These are phyloP conservation scores for Ceratobasidium sp. DNA, from an alignment of 1,284 basidiomycete species.

Conservation along the genomic window DNA sequence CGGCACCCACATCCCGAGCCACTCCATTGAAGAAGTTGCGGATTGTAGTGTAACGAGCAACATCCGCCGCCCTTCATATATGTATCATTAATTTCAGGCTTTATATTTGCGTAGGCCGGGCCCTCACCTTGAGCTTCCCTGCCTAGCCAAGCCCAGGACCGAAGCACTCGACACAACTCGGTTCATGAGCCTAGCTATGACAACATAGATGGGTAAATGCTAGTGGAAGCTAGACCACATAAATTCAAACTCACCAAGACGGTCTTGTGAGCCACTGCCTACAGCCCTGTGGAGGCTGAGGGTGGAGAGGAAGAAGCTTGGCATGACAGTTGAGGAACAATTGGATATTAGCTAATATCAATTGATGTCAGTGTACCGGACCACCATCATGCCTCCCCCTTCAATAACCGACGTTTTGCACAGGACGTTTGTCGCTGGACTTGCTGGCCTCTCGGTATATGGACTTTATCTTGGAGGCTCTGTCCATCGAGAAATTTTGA, in stretches of 20 bases:
- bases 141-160: conserved; percentile 16
- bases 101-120: not conserved
- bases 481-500: conserved; percentile 25
- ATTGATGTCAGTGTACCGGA: conserved; percentile 3
- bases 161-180: conserved; percentile 3
- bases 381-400: conserved; percentile 12
- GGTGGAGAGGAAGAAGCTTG: conserved; percentile 17
- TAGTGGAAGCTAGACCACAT: too few relatives aligned
- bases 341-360: conserved; percentile 18
- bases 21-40: conserved; percentile 61
- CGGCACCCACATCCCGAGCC: conserved; percentile 24
- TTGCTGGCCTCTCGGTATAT: conserved; percentile 24
- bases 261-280: not conserved
- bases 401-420: conserved; percentile 17
- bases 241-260: not conserved
- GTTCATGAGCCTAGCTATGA: conserved; percentile 15
- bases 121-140: conserved; percentile 22
- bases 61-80: conserved; percentile 47
- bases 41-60: conserved; percentile 64
- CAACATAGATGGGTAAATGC: not conserved
- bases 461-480: conserved; percentile 27
- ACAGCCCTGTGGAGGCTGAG: conserved; percentile 9
- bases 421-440: conserved; percentile 17
- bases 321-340: not conserved
- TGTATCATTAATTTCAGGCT: not conserved